Conservation (phyloP, 768 basidiomycete species). For the Suillus cothurnatus region DNA sequence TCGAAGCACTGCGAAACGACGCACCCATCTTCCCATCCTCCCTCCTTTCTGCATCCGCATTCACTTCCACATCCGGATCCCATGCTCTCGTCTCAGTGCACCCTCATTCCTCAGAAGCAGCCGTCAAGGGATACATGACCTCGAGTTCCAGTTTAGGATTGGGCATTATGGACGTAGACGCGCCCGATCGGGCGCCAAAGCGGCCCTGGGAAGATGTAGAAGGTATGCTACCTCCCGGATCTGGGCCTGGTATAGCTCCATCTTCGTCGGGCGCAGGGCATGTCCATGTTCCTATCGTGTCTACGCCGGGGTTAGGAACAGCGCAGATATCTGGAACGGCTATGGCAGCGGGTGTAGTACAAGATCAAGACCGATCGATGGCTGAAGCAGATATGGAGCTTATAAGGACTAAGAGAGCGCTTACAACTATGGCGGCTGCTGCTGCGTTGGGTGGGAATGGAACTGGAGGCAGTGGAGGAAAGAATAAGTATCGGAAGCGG, state of each 20-base stretch:
- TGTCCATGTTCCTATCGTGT: neutral
- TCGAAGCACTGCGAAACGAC: conserved; percentile 43
- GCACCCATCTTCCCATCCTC: conserved; percentile 17
- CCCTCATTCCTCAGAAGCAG: conserved; percentile 6
- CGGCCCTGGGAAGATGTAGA: conserved; percentile 75
- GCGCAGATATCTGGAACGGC: conserved; percentile 8
- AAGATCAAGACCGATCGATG: conserved; percentile 51
- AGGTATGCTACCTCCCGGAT: conserved; percentile 26
- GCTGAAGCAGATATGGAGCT: conserved; percentile 87
- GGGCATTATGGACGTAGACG: conserved; percentile 26
- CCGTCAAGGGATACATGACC: neutral
- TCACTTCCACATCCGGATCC: conserved; percentile 9
- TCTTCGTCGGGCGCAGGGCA: neutral
- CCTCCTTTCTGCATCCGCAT: conserved; percentile 17
- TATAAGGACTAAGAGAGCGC: conserved; percentile 78
- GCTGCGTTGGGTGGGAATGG: conserved; percentile 42
- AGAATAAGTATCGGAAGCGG: conserved; percentile 83
- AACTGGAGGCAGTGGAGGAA: conserved; percentile 36
- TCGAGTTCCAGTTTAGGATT: conserved; percentile 5
- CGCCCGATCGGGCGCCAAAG: conserved; percentile 65
- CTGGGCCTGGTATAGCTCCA: neutral
- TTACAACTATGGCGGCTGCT: conserved; percentile 60
- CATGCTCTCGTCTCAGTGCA: conserved; percentile 14
- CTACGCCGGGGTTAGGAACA: neutral
- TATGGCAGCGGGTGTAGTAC: neutral